These are phyloP conservation scores for Letharia lupina DNA, from an alignment of 495 filamentous ascomycete species.

Conservation along the genomic window DNA sequence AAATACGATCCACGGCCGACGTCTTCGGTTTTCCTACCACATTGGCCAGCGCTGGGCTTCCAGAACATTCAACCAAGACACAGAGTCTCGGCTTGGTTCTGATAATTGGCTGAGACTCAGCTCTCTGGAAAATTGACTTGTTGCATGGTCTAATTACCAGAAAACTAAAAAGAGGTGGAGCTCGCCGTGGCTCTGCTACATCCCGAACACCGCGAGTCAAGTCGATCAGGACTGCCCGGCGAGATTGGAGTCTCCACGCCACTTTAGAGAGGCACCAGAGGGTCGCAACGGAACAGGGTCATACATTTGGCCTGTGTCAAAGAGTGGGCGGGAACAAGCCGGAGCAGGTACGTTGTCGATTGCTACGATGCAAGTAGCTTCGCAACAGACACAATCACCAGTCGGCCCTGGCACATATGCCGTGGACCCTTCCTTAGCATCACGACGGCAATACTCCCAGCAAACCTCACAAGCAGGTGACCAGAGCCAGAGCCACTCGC, in stretches of 20 bases:
- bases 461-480: conserved; percentile 30
- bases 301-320: neutral
- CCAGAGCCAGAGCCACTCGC: conserved; percentile 26
- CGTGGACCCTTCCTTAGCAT: conserved; percentile 35
- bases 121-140: neutral
- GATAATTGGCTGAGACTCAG: neutral
- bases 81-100: neutral
- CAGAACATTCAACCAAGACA: neutral
- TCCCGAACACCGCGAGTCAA: neutral
- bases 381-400: conserved; percentile 42
- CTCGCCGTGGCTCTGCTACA: neutral
- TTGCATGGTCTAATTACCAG: neutral
- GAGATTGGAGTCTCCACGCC: neutral
- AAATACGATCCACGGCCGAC: neutral
- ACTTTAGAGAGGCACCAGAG: neutral
- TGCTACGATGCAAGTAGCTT: conserved; percentile 47
- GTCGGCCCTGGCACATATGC: conserved; percentile 40
- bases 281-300: neutral
- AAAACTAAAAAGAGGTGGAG: neutral
- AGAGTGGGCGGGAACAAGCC: neutral
- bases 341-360: conserved; percentile 27
- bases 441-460: conserved; percentile 40
- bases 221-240: neutral
- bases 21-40: neutral
- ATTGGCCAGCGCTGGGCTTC: neutral